A percentile compares a stretch with the other conserved stretches of the same genome.
Conservation (phyloP, 2,329 filamentous ascomycete genomes). For the Colletotrichum sp. region DNA sequence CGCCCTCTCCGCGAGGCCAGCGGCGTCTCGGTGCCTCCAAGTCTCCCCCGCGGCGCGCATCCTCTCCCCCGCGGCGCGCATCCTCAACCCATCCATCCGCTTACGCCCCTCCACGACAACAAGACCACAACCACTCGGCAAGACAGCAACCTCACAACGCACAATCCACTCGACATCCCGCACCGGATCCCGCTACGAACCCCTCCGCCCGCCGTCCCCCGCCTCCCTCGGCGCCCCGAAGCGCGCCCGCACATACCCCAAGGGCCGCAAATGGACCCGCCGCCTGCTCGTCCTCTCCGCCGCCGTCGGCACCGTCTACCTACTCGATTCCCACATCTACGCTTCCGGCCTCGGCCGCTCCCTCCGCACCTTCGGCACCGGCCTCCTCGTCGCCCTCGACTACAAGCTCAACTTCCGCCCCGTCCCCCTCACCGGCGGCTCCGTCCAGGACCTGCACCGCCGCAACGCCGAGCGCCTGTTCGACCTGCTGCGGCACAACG, state of each 20-base stretch:
- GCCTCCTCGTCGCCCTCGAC: constrained; percentile 82
- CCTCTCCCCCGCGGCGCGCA: background rate
- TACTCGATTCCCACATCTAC: constrained; percentile 76
- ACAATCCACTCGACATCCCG: constrained; percentile 31
- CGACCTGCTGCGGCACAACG: constrained; percentile 82
- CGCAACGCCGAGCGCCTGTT: constrained; percentile 86
- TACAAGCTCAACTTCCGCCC: constrained; percentile 97
- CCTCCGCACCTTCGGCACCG: constrained; percentile 79
- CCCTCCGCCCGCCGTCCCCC: constrained; percentile 78
- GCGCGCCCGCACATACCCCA: constrained; percentile 73
- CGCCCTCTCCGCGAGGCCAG: constrained; percentile 24
- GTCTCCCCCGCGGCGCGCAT: background rate
- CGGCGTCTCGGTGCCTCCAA: constrained; percentile 12
- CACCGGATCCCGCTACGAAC: constrained; percentile 62
- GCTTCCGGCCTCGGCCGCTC: constrained; percentile 81
- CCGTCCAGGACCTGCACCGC: constrained; percentile 78
- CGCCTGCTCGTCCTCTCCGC: constrained; percentile 69
- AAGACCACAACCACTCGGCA: background rate
- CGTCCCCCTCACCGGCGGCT: constrained; percentile 74
- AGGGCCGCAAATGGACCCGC: constrained; percentile 77
- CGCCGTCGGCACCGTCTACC: constrained; percentile 66
- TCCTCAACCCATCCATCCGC: background rate
- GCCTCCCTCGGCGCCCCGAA: constrained; percentile 76
- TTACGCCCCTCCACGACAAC: background rate
- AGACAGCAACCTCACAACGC: background rate